Evolutionary conservation across 768 basidiomycete species (phyloP).

Genomic region (Crassisporium funariophilum): DNA sequence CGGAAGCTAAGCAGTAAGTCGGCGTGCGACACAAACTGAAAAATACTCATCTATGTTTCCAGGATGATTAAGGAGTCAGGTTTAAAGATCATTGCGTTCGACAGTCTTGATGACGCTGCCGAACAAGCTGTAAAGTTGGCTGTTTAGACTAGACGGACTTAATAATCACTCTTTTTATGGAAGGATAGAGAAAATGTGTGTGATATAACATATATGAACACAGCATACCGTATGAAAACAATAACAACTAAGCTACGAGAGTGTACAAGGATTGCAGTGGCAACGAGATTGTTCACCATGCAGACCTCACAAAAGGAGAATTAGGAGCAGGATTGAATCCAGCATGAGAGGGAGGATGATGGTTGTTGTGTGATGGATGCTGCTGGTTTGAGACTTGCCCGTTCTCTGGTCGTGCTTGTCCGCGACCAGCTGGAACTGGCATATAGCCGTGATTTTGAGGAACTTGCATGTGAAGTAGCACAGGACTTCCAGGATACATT

Average conservation of each 20-base stretch:
- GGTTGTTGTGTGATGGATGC: slow-evolving; percentile 30
- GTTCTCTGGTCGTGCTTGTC: slow-evolving; percentile 50
- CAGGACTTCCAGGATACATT: slow-evolving; percentile 72
- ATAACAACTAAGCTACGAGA: slow-evolving; percentile 30
- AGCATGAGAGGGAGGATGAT: slow-evolving; percentile 34
- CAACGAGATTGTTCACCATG: slow-evolving; percentile 47
- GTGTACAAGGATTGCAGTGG: slow-evolving; percentile 22
- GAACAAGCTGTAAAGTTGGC: slow-evolving; percentile 76
- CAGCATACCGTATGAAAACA: slow-evolving; percentile 44
- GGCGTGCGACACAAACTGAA: not conserved
- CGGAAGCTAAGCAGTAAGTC: slow-evolving; percentile 90
- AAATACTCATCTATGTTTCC: slow-evolving; percentile 10
- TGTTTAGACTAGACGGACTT: slow-evolving; percentile 35
- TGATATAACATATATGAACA: slow-evolving; percentile 36
- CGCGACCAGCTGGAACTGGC: slow-evolving; percentile 47
- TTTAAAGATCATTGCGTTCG: slow-evolving; percentile 90
- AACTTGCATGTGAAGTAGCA: slow-evolving; percentile 61
- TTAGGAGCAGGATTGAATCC: slow-evolving; percentile 45
- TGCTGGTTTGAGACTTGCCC: slow-evolving; percentile 45
- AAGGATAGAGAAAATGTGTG: slow-evolving; percentile 20
- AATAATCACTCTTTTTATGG: slow-evolving; percentile 17
- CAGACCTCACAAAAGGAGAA: slow-evolving; percentile 45
- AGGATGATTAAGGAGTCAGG: slow-evolving; percentile 95
- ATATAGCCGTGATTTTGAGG: slow-evolving; percentile 49
- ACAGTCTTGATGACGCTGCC: slow-evolving; percentile 91